phyloP scores from a whole-genome alignment of 2,329 filamentous ascomycete genomes.

The Paecilomyces fulvus region DNA sequence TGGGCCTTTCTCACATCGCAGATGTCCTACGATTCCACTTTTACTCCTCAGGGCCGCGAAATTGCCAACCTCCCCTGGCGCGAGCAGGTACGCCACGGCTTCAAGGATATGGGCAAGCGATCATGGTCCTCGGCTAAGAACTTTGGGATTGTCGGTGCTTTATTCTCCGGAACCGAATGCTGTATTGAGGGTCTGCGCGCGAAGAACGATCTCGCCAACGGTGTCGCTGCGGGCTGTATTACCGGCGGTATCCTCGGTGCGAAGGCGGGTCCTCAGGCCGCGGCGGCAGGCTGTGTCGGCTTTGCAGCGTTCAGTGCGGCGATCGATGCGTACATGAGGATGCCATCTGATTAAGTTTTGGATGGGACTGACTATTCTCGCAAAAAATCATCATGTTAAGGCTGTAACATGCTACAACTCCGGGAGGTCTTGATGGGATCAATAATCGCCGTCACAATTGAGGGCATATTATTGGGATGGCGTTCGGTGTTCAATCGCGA shows the following conservation, averaged over 20 bases:
- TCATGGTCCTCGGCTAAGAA: conserved; percentile 82
- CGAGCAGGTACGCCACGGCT: conserved; percentile 74
- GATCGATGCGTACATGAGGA: conserved; percentile 85
- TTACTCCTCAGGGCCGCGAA: conserved; percentile 50
- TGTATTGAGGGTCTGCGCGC: conserved; percentile 83
- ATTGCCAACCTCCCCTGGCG: conserved; percentile 63
- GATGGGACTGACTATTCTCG: background rate
- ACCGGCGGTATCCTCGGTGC: conserved; percentile 83
- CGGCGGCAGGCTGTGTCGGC: conserved; percentile 76
- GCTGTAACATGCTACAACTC: background rate
- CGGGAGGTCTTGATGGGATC: background rate
- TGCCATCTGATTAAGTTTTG: conserved; percentile 39
- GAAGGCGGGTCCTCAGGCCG: conserved; percentile 81
- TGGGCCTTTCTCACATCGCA: conserved; percentile 26
- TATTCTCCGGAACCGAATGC: conserved; percentile 91
- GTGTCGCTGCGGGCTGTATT: conserved; percentile 76
- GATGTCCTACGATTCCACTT: conserved; percentile 98
- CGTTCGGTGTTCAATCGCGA: conserved; percentile 2
- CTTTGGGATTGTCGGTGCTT: conserved; percentile 85
- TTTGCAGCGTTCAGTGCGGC: conserved; percentile 90
- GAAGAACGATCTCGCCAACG: conserved; percentile 89
- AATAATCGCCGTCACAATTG: background rate
- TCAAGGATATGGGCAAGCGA: conserved; percentile 88
- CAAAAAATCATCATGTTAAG: background rate
- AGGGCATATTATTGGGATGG: background rate